These are phyloP conservation scores for Andrographis paniculata DNA, from an alignment of 305 asterid species.

Conservation along the genomic window DNA sequence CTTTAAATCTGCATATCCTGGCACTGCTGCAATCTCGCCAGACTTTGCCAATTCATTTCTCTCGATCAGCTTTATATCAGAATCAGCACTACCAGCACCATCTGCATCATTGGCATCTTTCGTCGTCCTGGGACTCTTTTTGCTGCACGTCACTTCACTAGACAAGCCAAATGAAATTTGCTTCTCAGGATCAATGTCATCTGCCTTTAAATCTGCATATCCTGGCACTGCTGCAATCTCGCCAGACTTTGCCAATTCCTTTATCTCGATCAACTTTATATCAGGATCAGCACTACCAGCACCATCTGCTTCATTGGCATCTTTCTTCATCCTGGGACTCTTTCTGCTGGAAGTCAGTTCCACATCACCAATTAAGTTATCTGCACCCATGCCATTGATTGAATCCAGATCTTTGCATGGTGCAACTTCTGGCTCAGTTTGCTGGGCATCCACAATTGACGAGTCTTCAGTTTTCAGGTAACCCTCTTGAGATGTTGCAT, in stretches of 20 bases:
- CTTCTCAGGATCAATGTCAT: constrained; percentile 9
- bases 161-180: constrained; percentile 17
- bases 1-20: too few species aligned
- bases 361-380: constrained; percentile 8
- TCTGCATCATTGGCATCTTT: constrained; percentile 18
- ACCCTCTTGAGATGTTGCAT: constrained; percentile 18
- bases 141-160: constrained; percentile 11
- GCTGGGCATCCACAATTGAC: constrained; percentile 14
- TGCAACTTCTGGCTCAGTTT: constrained; percentile 20
- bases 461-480: constrained; percentile 12
- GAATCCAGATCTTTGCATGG: constrained; percentile 13
- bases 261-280: constrained; percentile 12
- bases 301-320: constrained; percentile 16
- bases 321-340: constrained; percentile 10
- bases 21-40: too few species aligned
- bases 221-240: too few species aligned
- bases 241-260: constrained; percentile 16
- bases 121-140: constrained; percentile 8
- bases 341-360: constrained; percentile 14
- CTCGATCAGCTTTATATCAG: constrained; percentile 6
- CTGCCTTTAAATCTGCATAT: too few species aligned
- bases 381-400: constrained; percentile 8
- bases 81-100: constrained; percentile 12
- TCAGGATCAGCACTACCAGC: constrained; percentile 8
- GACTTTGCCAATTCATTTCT: constrained; percentile 16